Evolutionary conservation across 2,329 filamentous ascomycete species (phyloP), one percentile per base, ranked within the genome.

Genomic region (Sporothrix schenckii): DNA sequence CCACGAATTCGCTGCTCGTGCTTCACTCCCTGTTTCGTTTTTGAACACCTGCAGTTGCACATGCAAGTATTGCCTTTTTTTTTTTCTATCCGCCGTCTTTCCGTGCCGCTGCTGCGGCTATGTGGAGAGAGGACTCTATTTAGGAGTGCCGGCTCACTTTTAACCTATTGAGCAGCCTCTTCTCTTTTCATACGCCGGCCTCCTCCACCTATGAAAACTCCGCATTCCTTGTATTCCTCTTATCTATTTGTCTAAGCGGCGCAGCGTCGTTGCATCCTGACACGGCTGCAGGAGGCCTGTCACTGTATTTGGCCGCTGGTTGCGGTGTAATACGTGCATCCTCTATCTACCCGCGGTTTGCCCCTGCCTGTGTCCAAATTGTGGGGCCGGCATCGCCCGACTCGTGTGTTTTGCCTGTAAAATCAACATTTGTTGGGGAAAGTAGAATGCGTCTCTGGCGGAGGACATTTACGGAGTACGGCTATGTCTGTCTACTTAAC

Each of bases 361-460:
- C 21, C 54, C 54, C 34, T 14, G 9, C 14, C 34, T 24, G 19
- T 21, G 14, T 10, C 1, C 27, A 30, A 30, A 30, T 24, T n/a
- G 63, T 66, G 63, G 63, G 63, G 63, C 63, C 63, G 63, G 63
- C 63, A 66, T 66, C 49, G 63, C 63, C 63, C 63, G 63, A 66
- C 30, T 41, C 19, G 5, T 44, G 10, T 49, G 24, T 56, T 56
- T 6, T 53, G 30, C 27, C 54, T 9, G 16, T 16, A 2, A 11
- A 30, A 10, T 13, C 27, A n/a, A 19, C 27, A 14, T 39, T 16
- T 16, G n/a, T 60, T n/a, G 56, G 34, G 21, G 3, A 41, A 10
- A 11, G 41, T 24, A 24, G 24, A 24, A 41, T 60, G 34, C 30
- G 27, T 11, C 34, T 60, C 14, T 3, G 13, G 13, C 19, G 13